Conservation (phyloP, 169 alveolate genomes). For the Plasmodium coatneyi region DNA sequence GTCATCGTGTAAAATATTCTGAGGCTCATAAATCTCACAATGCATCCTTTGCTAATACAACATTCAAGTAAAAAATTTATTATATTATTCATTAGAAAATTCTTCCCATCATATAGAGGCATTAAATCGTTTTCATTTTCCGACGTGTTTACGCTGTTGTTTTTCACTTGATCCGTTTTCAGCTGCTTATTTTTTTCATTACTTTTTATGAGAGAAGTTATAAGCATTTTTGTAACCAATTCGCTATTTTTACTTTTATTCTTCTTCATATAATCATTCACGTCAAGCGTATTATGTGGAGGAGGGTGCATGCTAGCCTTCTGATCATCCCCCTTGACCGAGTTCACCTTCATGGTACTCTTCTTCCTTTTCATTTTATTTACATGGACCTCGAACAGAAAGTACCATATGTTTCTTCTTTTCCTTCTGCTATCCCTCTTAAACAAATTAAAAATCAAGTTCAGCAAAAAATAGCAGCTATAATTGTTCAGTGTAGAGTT, state of each 20-base stretch:
- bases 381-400: slow-evolving; percentile 37
- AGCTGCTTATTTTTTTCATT: slow-evolving; percentile 9
- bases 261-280: background rate
- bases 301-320: background rate
- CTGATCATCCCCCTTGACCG: background rate
- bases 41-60: slow-evolving; percentile 46
- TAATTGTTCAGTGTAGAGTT: slow-evolving; percentile 48
- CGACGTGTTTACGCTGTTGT: background rate
- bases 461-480: slow-evolving; percentile 49
- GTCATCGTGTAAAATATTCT: slow-evolving; percentile 47
- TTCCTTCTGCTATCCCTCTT: background rate
- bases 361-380: slow-evolving; percentile 47
- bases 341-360: background rate
- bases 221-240: background rate
- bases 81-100: slow-evolving; percentile 47
- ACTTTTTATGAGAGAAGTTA: slow-evolving; percentile 9
- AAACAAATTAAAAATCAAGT: slow-evolving; percentile 38
- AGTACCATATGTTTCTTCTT: slow-evolving; percentile 35
- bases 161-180: background rate
- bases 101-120: slow-evolving; percentile 34
- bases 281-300: background rate
- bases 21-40: slow-evolving; percentile 43
- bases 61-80: slow-evolving; percentile 65
- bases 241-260: background rate
- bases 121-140: slow-evolving; percentile 57